Conservation (phyloP, 805 yeast species). For the Phaffomyces opuntiae region DNA sequence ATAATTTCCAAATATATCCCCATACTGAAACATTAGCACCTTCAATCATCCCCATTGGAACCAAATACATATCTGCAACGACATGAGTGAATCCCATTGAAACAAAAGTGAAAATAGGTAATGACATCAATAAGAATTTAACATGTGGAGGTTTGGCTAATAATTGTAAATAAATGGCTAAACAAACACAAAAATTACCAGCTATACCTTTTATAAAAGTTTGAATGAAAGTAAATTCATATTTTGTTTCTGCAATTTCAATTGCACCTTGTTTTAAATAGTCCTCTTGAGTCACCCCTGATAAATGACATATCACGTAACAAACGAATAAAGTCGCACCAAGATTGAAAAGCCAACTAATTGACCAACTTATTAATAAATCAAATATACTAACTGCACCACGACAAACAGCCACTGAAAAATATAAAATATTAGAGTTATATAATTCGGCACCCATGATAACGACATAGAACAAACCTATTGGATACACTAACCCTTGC, state of each 20-base stretch:
- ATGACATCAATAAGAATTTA: conserved; percentile 49
- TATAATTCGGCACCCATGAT: conserved; percentile 69
- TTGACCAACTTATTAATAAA: conserved; percentile 54
- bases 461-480: conserved; percentile 71
- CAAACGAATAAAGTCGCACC: conserved; percentile 60
- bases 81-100: conserved; percentile 71
- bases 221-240: conserved; percentile 45
- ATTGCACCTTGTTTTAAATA: conserved; percentile 41
- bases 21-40: conserved; percentile 60
- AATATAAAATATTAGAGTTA: conserved; percentile 68
- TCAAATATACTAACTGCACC: conserved; percentile 66
- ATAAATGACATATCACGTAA: conserved; percentile 52
- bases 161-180: conserved; percentile 70
- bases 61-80: conserved; percentile 74
- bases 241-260: conserved; percentile 36
- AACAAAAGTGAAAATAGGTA: conserved; percentile 78
- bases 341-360: conserved; percentile 62
- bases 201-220: conserved; percentile 66
- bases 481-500: conserved; percentile 59
- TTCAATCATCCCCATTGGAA: conserved; percentile 61
- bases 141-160: conserved; percentile 79
- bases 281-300: conserved; percentile 40
- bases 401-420: conserved; percentile 59
- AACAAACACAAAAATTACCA: conserved; percentile 70
- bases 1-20: conserved; percentile 60